Base-by-base conservation (phyloP, 1,139 yeast species). In the Suhomyces bribrorum region DNA sequence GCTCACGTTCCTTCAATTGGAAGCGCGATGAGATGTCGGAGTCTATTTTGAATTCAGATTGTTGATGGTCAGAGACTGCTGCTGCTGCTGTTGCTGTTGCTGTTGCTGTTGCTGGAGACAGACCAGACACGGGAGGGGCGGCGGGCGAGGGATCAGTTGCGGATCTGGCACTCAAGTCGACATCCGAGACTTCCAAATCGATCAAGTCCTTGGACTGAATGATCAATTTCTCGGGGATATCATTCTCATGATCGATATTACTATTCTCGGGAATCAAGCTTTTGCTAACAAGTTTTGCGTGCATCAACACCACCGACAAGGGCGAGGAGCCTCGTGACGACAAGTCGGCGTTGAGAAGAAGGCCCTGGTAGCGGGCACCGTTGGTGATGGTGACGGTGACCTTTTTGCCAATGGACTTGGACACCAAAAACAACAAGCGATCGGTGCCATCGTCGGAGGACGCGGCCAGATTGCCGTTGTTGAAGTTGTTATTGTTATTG, bases 21-120 rank as follows among this genome's bases (percentile, higher is more conserved):
- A 51, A 54, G 11, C 57, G 61, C 7, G 75, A 67, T 5, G 95
- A 80, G 38, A 92, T 90, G 59, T 86, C 97, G 3, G 83, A 64
- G 61, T 92, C 97, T 1, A 96, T 92, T 57, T 78, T 82, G 71
- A 92, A 90, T 28, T 52, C 52, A 5, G 32, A 20, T 4, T 9
- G 18, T 49, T 36, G 16, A 46, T 34, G 35, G 38, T 37, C 22
- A 13, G 26, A 29, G 17, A 38, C 29, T 3, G 12, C 29, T 3
- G 40, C 35, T 1, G 29, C 34, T 12, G 44, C 14, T 12, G 43
- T 30, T 9, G 20, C 17, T 15, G 29, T 3, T 16, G 16, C 5
- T 11, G 15, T 15, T 7, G 23, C 23, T 4, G 23, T 14, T n/a
- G 32, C 26, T 29, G 32, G 23, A 8, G 22, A 6, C 5, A 15